Evolutionary conservation across 1,284 basidiomycete species (phyloP).

Genomic region (Sphagnurus paluster): DNA sequence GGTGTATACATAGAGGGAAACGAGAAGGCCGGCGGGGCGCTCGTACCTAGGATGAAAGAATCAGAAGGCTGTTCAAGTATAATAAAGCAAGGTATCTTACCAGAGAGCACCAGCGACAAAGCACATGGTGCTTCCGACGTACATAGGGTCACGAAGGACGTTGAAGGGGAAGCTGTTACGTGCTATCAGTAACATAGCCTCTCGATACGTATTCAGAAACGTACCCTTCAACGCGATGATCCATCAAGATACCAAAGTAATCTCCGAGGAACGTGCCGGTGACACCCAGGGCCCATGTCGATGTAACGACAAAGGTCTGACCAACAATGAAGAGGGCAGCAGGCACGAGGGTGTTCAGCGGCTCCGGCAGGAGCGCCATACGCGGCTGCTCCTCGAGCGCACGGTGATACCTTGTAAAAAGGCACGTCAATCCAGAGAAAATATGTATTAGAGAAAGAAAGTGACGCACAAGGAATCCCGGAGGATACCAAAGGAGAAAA

Average conservation of each 20-base stretch:
- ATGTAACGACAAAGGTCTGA: constrained; percentile 83
- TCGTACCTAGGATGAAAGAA: constrained; percentile 64
- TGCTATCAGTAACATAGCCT: neutral
- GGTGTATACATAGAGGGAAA: constrained; percentile 78
- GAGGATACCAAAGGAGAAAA: constrained; percentile 84
- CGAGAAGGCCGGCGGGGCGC: constrained; percentile 74
- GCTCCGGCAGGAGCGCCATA: constrained; percentile 54
- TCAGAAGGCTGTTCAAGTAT: neutral
- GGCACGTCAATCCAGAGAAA: neutral
- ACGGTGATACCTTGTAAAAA: constrained; percentile 57
- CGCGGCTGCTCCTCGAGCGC: constrained; percentile 77
- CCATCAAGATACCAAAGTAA: constrained; percentile 99
- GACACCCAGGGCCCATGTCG: constrained; percentile 90
- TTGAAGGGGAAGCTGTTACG: constrained; percentile 85
- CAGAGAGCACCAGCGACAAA: constrained; percentile 85
- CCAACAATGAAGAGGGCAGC: constrained; percentile 67
- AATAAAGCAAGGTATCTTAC: constrained; percentile 41
- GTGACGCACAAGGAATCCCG: constrained; percentile 80
- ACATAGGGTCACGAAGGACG: constrained; percentile 93
- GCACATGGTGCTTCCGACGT: constrained; percentile 87
- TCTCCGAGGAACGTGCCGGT: constrained; percentile 96
- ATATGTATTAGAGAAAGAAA: neutral
- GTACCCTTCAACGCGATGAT: constrained; percentile 73
- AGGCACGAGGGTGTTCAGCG: constrained; percentile 63
- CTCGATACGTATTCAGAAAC: constrained; percentile 10